Percentiles rank a stretch among this genome's conserved stretches.
These are phyloP conservation scores for Gaeumannomyces sp. DNA, from an alignment of 2,329 filamentous ascomycete species.

Conservation along the genomic window DNA sequence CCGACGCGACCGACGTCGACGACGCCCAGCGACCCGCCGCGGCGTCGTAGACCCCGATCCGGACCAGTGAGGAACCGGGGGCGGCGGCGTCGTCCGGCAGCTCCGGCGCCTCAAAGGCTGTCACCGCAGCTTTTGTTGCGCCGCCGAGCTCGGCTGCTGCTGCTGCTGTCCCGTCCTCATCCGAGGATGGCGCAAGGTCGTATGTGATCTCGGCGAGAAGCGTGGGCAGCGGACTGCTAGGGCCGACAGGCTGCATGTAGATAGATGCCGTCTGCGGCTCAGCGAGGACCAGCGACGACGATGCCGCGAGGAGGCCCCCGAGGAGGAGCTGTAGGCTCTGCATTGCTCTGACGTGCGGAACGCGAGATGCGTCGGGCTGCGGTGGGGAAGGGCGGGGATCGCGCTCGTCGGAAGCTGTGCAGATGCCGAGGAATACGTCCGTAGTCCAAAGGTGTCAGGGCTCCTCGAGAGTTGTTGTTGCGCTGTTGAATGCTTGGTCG, in stretches of 20 bases:
- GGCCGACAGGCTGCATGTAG: constrained; percentile 46
- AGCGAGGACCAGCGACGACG: constrained; percentile 28
- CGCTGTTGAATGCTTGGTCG: too few species aligned
- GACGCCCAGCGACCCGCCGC: constrained; percentile 41
- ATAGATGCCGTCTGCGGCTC: constrained; percentile 41
- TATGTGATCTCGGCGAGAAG: constrained; percentile 51
- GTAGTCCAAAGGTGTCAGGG: not conserved
- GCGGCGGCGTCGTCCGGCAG: constrained; percentile 31
- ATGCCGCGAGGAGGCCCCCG: constrained; percentile 27
- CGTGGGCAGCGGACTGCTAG: constrained; percentile 23
- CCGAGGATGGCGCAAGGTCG: constrained; percentile 32
- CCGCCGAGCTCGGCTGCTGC: constrained; percentile 11
- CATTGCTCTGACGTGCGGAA: constrained; percentile 27
- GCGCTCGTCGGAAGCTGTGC: not conserved
- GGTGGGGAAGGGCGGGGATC: not conserved
- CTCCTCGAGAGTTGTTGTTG: too few species aligned
- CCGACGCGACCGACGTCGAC: constrained; percentile 49
- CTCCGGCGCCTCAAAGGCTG: constrained; percentile 52
- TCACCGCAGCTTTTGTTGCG: constrained; percentile 35
- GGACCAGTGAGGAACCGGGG: constrained; percentile 34
- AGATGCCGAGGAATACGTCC: not conserved
- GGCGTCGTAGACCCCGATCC: constrained; percentile 52
- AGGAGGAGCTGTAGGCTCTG: constrained; percentile 33
- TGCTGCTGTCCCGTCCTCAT: not conserved
- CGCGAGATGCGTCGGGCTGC: not conserved